Conservation (phyloP, 2,329 filamentous ascomycete genomes). For the Coniochaeta sp. region DNA sequence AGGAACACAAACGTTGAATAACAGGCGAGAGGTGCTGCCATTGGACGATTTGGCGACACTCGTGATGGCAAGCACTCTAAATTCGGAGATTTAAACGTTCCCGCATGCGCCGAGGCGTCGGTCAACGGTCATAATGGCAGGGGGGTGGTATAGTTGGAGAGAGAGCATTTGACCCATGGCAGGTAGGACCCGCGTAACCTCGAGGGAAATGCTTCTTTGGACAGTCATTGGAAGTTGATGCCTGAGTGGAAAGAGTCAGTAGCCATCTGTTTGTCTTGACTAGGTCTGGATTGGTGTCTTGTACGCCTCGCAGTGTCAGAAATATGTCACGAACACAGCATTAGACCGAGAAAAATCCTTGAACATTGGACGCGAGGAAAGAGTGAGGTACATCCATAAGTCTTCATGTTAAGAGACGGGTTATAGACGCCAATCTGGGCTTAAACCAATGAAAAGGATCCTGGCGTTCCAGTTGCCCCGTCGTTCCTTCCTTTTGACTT, state of each 20-base stretch:
- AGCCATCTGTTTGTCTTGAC: too few relatives aligned
- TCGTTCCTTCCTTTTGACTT: not conserved
- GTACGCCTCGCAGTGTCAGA: too few relatives aligned
- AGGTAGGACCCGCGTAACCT: not conserved
- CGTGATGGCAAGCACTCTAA: not conserved
- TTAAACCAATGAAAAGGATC: slow-evolving; percentile 1
- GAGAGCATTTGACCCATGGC: too few relatives aligned
- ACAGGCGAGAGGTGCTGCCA: not conserved
- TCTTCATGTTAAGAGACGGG: not conserved
- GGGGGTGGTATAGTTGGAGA: not conserved
- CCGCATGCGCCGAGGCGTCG: not conserved
- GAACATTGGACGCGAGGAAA: too few relatives aligned
- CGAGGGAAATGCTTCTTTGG: not conserved
- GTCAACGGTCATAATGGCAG: not conserved
- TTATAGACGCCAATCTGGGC: slow-evolving; percentile 1
- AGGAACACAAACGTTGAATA: not conserved
- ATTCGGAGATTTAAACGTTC: slow-evolving; percentile 1
- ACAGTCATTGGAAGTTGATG: not conserved
- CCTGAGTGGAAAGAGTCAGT: too few relatives aligned
- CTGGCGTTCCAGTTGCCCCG: not conserved
- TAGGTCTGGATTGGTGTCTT: too few relatives aligned
- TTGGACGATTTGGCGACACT: not conserved
- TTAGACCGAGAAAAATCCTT: too few relatives aligned
- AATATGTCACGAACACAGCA: too few relatives aligned
- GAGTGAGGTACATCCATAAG: not conserved